Evolutionary conservation across 768 basidiomycete species (phyloP).

Genomic region (Mycena haematopus): DNA sequence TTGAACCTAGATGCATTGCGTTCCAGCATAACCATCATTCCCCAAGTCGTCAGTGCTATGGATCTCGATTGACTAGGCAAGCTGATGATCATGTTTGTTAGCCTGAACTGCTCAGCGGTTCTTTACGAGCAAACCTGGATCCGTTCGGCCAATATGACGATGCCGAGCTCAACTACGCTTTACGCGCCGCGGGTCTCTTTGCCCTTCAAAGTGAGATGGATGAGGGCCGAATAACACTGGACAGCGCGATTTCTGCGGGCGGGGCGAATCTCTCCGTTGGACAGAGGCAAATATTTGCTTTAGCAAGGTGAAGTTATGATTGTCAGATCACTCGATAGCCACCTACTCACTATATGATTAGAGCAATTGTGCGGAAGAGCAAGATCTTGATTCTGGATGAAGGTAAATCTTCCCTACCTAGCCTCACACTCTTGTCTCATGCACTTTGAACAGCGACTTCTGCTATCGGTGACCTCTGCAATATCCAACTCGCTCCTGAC

Average conservation of each 20-base stretch:
- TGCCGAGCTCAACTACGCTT: slow-evolving; percentile 40
- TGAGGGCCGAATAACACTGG: slow-evolving; percentile 32
- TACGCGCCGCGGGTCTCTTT: slow-evolving; percentile 42
- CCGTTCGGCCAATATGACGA: slow-evolving; percentile 55
- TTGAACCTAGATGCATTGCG: slow-evolving; percentile 54
- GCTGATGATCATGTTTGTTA: background rate
- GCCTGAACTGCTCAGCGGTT: slow-evolving; percentile 49
- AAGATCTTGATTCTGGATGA: slow-evolving; percentile 33
- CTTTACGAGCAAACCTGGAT: slow-evolving; percentile 52
- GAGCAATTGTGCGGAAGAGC: slow-evolving; percentile 27
- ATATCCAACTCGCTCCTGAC: background rate
- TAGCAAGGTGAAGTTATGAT: slow-evolving; percentile 37
- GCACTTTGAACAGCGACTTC: slow-evolving; percentile 14
- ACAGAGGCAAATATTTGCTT: slow-evolving; percentile 54
- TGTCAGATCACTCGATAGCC: background rate
- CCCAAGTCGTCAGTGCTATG: slow-evolving; percentile 29
- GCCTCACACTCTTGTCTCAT: background rate
- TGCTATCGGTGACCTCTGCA: slow-evolving; percentile 9
- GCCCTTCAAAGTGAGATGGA: slow-evolving; percentile 41
- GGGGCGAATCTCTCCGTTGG: slow-evolving; percentile 45
- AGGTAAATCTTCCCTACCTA: background rate
- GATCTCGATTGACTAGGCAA: background rate
- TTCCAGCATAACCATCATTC: slow-evolving; percentile 52
- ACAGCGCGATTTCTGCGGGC: slow-evolving; percentile 15
- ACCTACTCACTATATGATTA: background rate